Evolutionary conservation across 306 rosid species (phyloP).

Genomic region (Oemleria cerasiformis): DNA sequence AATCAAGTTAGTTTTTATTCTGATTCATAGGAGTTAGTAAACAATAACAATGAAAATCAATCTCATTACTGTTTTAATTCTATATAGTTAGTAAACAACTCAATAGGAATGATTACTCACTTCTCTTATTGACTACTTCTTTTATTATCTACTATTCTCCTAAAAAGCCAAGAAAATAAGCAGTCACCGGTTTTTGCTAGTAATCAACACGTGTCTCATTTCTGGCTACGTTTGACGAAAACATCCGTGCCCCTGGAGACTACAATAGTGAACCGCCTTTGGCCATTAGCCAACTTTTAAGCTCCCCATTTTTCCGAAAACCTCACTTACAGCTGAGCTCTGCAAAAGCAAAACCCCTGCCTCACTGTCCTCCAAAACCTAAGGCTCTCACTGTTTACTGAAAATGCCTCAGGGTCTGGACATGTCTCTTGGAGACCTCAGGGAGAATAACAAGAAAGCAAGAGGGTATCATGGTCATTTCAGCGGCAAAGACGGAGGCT

Average conservation of each 20-base stretch:
- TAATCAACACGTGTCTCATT: neutral
- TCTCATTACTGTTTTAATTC: no score
- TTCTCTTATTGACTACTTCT: no score
- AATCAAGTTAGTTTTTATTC: no score
- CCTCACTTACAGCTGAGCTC: neutral
- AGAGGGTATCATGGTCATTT: no score
- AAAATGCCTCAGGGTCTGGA: slow-evolving; percentile 29
- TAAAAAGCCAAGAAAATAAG: no score
- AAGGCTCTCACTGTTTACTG: neutral
- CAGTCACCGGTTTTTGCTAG: no score
- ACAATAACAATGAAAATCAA: no score
- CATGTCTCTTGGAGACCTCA: slow-evolving; percentile 38
- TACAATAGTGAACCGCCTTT: neutral
- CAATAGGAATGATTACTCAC: no score
- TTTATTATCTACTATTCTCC: no score
- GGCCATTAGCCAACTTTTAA: neutral
- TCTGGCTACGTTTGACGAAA: neutral
- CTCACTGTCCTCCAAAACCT: no score
- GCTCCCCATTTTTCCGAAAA: neutral
- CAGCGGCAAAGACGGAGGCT: neutral
- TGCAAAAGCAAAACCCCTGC: slow-evolving; percentile 4
- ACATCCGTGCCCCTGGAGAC: neutral
- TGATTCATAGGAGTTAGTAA: no score
- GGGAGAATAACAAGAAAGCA: slow-evolving; percentile 3
- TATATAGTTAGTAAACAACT: no score